Percentiles rank a stretch among this genome's conserved stretches.
These are phyloP conservation scores for Dichotomocladium elegans DNA, from an alignment of 371 early-diverging fungal species.

Conservation along the genomic window DNA sequence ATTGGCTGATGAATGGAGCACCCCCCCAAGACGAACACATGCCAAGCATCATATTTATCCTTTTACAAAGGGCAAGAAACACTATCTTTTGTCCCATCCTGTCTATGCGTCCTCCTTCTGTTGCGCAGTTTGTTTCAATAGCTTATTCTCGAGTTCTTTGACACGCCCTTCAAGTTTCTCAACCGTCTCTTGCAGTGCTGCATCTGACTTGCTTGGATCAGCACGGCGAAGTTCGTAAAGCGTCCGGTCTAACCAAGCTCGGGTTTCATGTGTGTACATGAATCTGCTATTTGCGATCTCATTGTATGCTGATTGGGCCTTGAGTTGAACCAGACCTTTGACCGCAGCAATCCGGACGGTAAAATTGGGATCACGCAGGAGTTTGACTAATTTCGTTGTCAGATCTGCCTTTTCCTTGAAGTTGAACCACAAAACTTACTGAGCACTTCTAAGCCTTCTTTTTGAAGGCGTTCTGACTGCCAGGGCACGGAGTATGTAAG, in stretches of 20 bases:
- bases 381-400: slow-evolving; percentile 25
- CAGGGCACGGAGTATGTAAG: slow-evolving; percentile 29
- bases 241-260: slow-evolving; percentile 19
- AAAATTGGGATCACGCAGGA: slow-evolving; percentile 21
- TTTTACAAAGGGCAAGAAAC: no score
- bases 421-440: slow-evolving; percentile 16
- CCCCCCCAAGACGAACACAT: no score
- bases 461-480: slow-evolving; percentile 22
- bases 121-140: not conserved
- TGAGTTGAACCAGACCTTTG: slow-evolving; percentile 21
- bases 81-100: no score
- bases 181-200: slow-evolving; percentile 24
- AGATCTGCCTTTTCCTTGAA: no score
- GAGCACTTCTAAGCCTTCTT: slow-evolving; percentile 22
- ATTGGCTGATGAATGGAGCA: no score
- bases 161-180: slow-evolving; percentile 47
- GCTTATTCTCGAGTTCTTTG: slow-evolving; percentile 38
- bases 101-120: no score
- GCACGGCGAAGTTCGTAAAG: slow-evolving; percentile 5
- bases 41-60: no score
- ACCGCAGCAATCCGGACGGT: slow-evolving; percentile 20
- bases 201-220: slow-evolving; percentile 6
- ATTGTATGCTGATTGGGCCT: slow-evolving; percentile 11
- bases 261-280: slow-evolving; percentile 32
- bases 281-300: slow-evolving; percentile 14